Evolutionary conservation across 352 stramenopile genomes (phyloP), one percentile per base, ranked within the genome.

Genomic region (Thraustotheca clavata): DNA sequence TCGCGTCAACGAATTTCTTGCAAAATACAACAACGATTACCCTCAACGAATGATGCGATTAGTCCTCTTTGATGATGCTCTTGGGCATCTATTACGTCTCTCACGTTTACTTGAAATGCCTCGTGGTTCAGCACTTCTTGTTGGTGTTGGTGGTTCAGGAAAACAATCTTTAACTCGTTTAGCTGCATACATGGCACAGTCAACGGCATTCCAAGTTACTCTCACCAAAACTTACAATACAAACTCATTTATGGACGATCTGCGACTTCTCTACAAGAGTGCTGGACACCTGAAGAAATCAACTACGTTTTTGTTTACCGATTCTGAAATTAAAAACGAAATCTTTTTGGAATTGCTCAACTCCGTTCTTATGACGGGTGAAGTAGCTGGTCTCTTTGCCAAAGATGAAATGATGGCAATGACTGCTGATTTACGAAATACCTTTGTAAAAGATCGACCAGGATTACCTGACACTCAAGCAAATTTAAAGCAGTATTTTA

Each of bases 401-500:
- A 99, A 99, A 70, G 96, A 99, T 69, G 96, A 99, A 69, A 98
- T 99, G 89, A 98, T 98, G 87, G 94, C 94, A 14, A 99, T 99
- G 90, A 98, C 96, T 1, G 93, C 94, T 14, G 96, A 99, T 68
- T 61, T 99, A 34, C 86, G 94, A 4, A 92, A 94, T 38, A 86
- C 91, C 14, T 99, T 99, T 66, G 75, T 97, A 9, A 96, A 97
- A 63, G 94, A 98, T 39, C 86, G 95, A 18, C 89, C 95, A 2
- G 94, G 89, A 0, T 82, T 98, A 60, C 91, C 96, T 1, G 95
- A 99, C 69, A 99, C 80, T 0, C 87, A 94, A 62, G 90, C 97
- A 33, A 99, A 98, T 68, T 74, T 99, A 14, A 98, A 98, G 67
- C 93, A 98, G 69, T 99, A 94, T 73, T 99, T 99, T 75, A 98